phyloP scores from a whole-genome alignment of 2,329 filamentous ascomycete genomes.

The Trichophyton simii region DNA sequence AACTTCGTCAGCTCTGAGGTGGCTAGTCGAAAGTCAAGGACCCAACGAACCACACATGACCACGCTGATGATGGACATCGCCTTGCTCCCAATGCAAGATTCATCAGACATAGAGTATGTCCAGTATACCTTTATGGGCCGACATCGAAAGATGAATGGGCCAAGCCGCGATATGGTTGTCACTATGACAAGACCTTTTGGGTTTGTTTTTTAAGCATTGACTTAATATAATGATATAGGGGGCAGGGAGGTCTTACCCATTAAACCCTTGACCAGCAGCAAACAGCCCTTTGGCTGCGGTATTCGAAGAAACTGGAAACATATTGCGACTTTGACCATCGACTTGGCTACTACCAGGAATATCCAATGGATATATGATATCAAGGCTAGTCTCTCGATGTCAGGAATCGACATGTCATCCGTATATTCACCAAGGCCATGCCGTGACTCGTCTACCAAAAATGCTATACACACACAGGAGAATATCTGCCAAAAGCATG shows the following conservation, averaged over 20 bases:
- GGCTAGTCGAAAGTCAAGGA: neutral
- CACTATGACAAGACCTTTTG: neutral
- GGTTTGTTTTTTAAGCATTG: neutral
- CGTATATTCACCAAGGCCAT: conserved; percentile 39
- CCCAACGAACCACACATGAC: neutral
- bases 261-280: conserved; percentile 31
- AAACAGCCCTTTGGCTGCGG: conserved; percentile 30
- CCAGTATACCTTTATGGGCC: conserved; percentile 37
- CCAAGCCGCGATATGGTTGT: conserved; percentile 24
- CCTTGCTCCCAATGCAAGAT: neutral
- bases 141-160: conserved; percentile 39
- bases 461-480: conserved; percentile 24
- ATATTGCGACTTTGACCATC: conserved; percentile 38
- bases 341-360: conserved; percentile 35
- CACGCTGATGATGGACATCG: neutral
- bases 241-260: conserved; percentile 23
- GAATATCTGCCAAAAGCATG: conserved; percentile 13
- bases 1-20: neutral
- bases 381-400: conserved; percentile 27
- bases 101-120: conserved; percentile 20
- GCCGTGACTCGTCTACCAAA: conserved; percentile 33
- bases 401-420: conserved; percentile 25
- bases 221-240: neutral
- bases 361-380: conserved; percentile 37
- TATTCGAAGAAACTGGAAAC: conserved; percentile 35